These are phyloP conservation scores for Mycena galericulata DNA, from an alignment of 768 basidiomycete genomes.

Conservation along the genomic window DNA sequence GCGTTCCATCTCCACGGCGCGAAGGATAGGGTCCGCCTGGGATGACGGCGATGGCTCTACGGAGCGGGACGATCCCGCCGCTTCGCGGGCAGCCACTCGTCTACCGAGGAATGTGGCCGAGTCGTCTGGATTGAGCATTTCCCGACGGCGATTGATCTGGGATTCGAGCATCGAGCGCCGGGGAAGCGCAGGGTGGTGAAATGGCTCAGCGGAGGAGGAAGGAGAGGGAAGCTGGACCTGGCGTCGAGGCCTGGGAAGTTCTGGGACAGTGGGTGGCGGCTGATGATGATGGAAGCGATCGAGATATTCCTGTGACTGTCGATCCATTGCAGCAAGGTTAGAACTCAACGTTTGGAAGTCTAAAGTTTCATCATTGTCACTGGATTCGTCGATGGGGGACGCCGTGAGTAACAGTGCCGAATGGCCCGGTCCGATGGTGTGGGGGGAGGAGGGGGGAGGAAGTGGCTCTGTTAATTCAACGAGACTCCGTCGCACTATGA, in stretches of 20 bases:
- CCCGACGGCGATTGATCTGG: constrained; percentile 40
- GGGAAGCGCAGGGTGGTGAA: constrained; percentile 28
- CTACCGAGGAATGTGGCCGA: constrained; percentile 53
- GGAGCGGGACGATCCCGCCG: constrained; percentile 40
- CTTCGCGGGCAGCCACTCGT: constrained; percentile 54
- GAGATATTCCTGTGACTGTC: constrained; percentile 27
- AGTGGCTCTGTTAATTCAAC: constrained; percentile 55
- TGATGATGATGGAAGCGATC: constrained; percentile 32
- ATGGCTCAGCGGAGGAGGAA: constrained; percentile 32
- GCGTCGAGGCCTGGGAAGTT: constrained; percentile 31
- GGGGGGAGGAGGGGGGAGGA: constrained; percentile 32
- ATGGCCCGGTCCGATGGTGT: constrained; percentile 54
- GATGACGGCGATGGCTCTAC: constrained; percentile 17
- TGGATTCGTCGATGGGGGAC: constrained; percentile 31
- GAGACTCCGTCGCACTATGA: constrained; percentile 60
- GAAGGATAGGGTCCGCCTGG: constrained; percentile 30
- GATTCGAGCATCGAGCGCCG: constrained; percentile 44
- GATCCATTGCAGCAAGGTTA: constrained; percentile 31
- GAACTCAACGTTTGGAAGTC: constrained; percentile 27
- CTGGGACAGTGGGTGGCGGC: constrained; percentile 17
- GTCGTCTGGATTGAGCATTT: constrained; percentile 44
- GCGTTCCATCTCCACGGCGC: constrained; percentile 39
- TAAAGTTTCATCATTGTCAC: constrained; percentile 27
- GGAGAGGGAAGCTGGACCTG: constrained; percentile 36
- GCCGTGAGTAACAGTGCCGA: constrained; percentile 30